A percentile compares a stretch with the other conserved stretches of the same genome.
Conservation (phyloP, 805 yeast genomes). For the Ogataea polymorpha region DNA sequence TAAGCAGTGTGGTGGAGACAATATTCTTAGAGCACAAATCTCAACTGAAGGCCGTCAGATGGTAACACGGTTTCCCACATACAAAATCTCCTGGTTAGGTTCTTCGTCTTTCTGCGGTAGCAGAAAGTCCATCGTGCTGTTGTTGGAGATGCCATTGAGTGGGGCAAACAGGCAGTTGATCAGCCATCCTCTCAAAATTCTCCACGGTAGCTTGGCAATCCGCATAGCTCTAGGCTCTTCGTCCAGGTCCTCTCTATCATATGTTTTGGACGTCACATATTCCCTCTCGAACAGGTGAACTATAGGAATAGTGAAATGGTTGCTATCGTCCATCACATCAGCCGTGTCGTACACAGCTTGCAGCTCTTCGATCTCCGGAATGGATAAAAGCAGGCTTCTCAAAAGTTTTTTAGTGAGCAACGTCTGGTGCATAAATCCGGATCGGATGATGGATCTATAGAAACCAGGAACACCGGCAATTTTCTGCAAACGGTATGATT, state of each 20-base stretch:
- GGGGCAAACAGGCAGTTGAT: constrained; percentile 18
- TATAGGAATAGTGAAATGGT: constrained; percentile 18
- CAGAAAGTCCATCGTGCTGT: constrained; percentile 19
- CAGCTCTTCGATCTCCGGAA: constrained; percentile 11
- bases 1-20: too few relatives aligned
- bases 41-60: constrained; percentile 2
- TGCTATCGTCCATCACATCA: constrained; percentile 8
- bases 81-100: constrained; percentile 22
- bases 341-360: constrained; percentile 8
- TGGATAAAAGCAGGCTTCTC: constrained; percentile 18
- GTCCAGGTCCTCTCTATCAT: constrained; percentile 3
- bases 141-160: constrained; percentile 18
- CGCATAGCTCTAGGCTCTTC: neutral
- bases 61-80: constrained; percentile 20
- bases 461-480: constrained; percentile 42
- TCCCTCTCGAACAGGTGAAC: constrained; percentile 29
- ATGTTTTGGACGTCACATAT: constrained; percentile 15
- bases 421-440: constrained; percentile 47
- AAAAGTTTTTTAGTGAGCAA: constrained; percentile 21
- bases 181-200: constrained; percentile 8
- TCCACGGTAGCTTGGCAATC: constrained; percentile 4
- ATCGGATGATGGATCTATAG: constrained; percentile 45
- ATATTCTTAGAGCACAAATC: too few relatives aligned
- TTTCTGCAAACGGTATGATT: constrained; percentile 38
- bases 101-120: constrained; percentile 13